Percentiles rank a stretch among this genome's conserved stretches.
Conservation (phyloP, 768 basidiomycete species). For the Cytidiella melzeri region DNA sequence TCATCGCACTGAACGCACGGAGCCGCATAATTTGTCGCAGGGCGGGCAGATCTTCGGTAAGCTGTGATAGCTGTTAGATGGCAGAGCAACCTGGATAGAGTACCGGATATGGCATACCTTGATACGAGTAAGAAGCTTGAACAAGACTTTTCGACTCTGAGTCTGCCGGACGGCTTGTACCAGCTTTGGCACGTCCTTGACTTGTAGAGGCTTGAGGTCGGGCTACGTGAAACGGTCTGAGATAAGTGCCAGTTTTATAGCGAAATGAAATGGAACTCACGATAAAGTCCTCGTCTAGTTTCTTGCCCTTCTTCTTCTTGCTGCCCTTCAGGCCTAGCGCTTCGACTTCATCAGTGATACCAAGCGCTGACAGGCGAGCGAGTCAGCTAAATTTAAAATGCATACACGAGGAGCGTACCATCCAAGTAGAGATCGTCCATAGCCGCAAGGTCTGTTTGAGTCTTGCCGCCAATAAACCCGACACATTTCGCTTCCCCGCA, state of each 20-base stretch:
- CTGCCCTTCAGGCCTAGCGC: slow-evolving; percentile 75
- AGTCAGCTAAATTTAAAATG: not conserved
- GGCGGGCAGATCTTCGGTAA: slow-evolving; percentile 76
- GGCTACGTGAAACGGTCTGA: slow-evolving; percentile 54
- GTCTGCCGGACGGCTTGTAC: slow-evolving; percentile 90
- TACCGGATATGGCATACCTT: slow-evolving; percentile 41
- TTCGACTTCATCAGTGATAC: slow-evolving; percentile 90
- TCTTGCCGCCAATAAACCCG: slow-evolving; percentile 96
- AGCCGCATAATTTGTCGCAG: slow-evolving; percentile 84
- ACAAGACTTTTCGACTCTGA: slow-evolving; percentile 71
- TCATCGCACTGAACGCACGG: slow-evolving; percentile 91
- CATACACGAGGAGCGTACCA: slow-evolving; percentile 45
- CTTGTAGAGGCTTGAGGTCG: slow-evolving; percentile 62
- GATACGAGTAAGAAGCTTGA: slow-evolving; percentile 79
- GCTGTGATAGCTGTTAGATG: slow-evolving; percentile 35
- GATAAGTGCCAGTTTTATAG: too few relatives aligned
- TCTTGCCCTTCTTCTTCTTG: slow-evolving; percentile 87
- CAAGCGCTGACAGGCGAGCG: slow-evolving; percentile 55
- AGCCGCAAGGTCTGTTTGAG: slow-evolving; percentile 89
- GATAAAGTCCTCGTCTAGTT: slow-evolving; percentile 91
- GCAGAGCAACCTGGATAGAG: not conserved
- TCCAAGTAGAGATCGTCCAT: slow-evolving; percentile 96
- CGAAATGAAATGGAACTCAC: slow-evolving; percentile 35
- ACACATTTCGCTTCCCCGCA: slow-evolving; percentile 96
- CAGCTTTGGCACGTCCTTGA: slow-evolving; percentile 85